phyloP scores from a whole-genome alignment of 2,329 filamentous ascomycete species.

The Cryphonectria japonica region DNA sequence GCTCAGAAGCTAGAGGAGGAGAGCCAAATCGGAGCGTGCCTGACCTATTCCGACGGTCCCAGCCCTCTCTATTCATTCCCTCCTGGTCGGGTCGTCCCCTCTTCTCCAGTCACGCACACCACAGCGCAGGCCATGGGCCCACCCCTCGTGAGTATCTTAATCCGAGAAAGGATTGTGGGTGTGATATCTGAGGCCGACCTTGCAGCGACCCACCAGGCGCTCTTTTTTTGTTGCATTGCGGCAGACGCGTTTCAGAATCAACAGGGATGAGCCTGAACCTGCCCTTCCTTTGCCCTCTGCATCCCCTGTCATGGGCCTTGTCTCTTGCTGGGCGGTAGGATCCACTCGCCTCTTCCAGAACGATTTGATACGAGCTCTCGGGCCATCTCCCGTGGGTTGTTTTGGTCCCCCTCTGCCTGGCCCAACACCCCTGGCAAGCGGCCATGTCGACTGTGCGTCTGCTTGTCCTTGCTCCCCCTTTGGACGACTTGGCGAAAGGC shows the following conservation, averaged over 20 bases:
- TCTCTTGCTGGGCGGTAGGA: conserved; percentile 5
- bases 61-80: neutral
- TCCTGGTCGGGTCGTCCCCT: neutral
- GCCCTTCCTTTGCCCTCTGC: neutral
- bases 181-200: conserved; percentile 6
- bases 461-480: too few species aligned
- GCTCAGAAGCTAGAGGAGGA: conserved; percentile 9
- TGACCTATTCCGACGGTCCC: conserved; percentile 19
- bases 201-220: neutral
- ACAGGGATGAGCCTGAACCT: conserved; percentile 5
- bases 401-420: neutral
- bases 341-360: conserved; percentile 26
- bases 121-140: neutral
- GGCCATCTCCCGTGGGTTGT: conserved; percentile 2
- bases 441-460: conserved; percentile 8
- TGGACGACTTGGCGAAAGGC: neutral
- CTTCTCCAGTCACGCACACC: neutral
- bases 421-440: neutral
- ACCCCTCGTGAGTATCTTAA: neutral
- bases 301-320: neutral
- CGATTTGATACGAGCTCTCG: conserved; percentile 24
- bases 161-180: neutral
- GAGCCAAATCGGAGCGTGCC: conserved; percentile 25
- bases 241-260: conserved; percentile 22
- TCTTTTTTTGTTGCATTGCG: conserved; percentile 17